Evolutionary conservation across 106 monocot species (phyloP), one percentile per base, ranked within the genome.

Genomic region (Amphibolis antarctica): DNA sequence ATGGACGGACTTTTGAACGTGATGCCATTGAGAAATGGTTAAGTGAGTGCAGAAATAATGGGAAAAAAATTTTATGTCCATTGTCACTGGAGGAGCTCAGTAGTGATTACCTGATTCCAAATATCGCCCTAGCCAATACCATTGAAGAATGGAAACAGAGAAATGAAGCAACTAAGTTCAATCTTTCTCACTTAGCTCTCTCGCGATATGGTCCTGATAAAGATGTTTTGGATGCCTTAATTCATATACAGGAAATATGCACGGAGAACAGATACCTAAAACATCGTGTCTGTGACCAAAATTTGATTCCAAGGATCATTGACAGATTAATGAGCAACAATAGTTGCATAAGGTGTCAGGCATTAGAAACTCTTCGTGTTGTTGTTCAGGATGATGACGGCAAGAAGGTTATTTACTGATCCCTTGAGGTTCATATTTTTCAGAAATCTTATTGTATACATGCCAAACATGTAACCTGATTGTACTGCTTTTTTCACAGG

Each of bases 21-120:
- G 78, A 73, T 43, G 89, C 83, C 23, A 82, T 96, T 69, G 82
- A 86, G 74, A 89, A 86, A 66, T 96, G 81, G 81, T 89, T 96
- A 53, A 89, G 67, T 53, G 89, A 89, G 44, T 84, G 83, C 59
- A 69, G 50, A 53, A 82, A 79, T 55, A 84, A 69, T 51, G 81
- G 82, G 48, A 84, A 66, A 64, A 89, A 62, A 42, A 73, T 74
- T 49, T 65, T 71, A 47, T 96, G 94, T 51, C 94, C 94, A 68
- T 59, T 86, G 54, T 86, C 94, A 51, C 14, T 61, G 42, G 75
- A 78, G 74, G 86, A 84, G 44, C 68, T 96, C 44, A 81, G 28
- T 25, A 96, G 49, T 46, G 75, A 78, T 27, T 79, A 77, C 22
- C 66, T 96, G 27, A 96, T 78, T 58, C 86, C 89, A 21, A 89